These are phyloP conservation scores for Paramyrothecium sp. DNA, from an alignment of 2,329 filamentous ascomycete species.

Conservation along the genomic window DNA sequence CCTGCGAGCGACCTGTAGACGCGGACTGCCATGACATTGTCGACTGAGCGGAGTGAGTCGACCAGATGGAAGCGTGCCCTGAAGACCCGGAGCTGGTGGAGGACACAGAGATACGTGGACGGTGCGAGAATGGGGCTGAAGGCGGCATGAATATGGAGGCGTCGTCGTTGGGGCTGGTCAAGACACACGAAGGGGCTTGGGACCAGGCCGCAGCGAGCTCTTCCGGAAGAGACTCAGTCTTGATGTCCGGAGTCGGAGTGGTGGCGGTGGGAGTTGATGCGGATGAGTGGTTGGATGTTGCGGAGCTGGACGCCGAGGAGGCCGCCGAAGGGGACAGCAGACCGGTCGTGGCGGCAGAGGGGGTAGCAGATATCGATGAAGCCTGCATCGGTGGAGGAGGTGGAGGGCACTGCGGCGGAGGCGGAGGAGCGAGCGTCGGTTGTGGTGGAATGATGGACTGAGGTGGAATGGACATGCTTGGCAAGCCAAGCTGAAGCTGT, in stretches of 20 bases:
- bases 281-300: background rate
- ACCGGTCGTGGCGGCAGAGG: slow-evolving; percentile 15
- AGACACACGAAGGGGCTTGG: slow-evolving; percentile 1
- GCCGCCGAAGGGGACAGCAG: slow-evolving; percentile 13
- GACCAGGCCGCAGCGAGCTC: slow-evolving; percentile 22
- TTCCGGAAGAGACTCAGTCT: slow-evolving; percentile 25
- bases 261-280: slow-evolving; percentile 13
- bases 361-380: slow-evolving; percentile 14
- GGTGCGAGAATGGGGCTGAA: slow-evolving; percentile 36
- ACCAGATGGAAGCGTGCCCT: slow-evolving; percentile 46
- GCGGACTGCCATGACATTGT: slow-evolving; percentile 39
- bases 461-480: slow-evolving; percentile 11
- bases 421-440: slow-evolving; percentile 21
- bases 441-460: slow-evolving; percentile 17
- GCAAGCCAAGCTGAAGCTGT: slow-evolving; percentile 22
- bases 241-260: slow-evolving; percentile 22
- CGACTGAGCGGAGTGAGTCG: slow-evolving; percentile 37
- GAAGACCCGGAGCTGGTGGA: slow-evolving; percentile 50
- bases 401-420: slow-evolving; percentile 29
- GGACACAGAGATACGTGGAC: slow-evolving; percentile 45
- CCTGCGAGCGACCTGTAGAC: slow-evolving; percentile 31
- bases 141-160: slow-evolving; percentile 31
- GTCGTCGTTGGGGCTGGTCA: slow-evolving; percentile 8
- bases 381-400: slow-evolving; percentile 24
- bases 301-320: slow-evolving; percentile 14